Conservation (phyloP, 768 basidiomycete genomes). For the Lepiota venenata region DNA sequence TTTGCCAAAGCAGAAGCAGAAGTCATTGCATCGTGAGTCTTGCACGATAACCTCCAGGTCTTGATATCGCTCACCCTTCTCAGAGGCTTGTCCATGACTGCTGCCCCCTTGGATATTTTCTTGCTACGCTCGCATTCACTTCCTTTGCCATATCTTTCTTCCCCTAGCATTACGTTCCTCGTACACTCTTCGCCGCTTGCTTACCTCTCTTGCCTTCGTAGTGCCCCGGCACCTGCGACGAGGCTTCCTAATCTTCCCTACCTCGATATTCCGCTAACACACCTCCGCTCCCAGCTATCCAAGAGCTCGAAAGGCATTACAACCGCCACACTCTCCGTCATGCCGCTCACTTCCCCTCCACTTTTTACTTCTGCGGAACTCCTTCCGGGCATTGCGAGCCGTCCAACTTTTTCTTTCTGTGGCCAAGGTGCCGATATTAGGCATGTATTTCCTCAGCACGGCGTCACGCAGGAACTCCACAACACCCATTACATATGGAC, state of each 20-base stretch:
- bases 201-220: conserved; percentile 59
- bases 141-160: conserved; percentile 68
- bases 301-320: conserved; percentile 45
- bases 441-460: conserved; percentile 46
- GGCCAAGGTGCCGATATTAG: conserved; percentile 44
- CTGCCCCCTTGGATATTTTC: conserved; percentile 64
- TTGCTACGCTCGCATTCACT: conserved; percentile 63
- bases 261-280: conserved; percentile 51
- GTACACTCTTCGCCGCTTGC: conserved; percentile 64
- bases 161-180: conserved; percentile 71
- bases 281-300: conserved; percentile 45
- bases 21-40: conserved; percentile 49
- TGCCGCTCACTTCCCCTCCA: conserved; percentile 30
- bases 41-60: not conserved
- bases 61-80: conserved; percentile 7
- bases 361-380: conserved; percentile 44
- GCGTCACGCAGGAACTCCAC: conserved; percentile 16
- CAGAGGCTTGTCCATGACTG: conserved; percentile 34
- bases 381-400: conserved; percentile 34
- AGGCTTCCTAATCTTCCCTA: conserved; percentile 24
- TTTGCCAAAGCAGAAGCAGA: conserved; percentile 54
- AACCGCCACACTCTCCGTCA: conserved; percentile 49
- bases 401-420: conserved; percentile 54
- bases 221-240: conserved; percentile 18
- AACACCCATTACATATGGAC: conserved; percentile 50